phyloP scores from a whole-genome alignment of 192 early-diverging fungal species.

The Mortierella alpina region DNA sequence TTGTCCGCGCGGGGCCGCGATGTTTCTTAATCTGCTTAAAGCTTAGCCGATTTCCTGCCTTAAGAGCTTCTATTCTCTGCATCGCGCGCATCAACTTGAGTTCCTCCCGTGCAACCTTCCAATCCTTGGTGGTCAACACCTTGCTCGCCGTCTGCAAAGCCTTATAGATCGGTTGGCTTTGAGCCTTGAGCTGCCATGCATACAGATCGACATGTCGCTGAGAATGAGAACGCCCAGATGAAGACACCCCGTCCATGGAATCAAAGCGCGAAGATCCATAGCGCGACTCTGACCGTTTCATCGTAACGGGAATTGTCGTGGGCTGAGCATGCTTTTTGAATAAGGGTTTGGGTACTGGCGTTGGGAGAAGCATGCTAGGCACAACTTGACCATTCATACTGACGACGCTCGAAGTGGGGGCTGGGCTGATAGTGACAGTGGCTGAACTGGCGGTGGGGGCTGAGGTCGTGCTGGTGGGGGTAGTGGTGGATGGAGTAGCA shows the following conservation, averaged over 20 bases:
- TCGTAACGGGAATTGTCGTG: conserved; percentile 35
- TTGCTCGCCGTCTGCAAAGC: conserved; percentile 73
- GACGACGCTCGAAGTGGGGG: too few relatives aligned
- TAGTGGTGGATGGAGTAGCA: background rate
- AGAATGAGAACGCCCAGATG: conserved; percentile 1
- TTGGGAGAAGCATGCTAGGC: conserved; percentile 1
- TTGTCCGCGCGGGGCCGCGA: conserved; percentile 61
- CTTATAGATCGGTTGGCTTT: conserved; percentile 66
- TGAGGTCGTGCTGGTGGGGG: background rate
- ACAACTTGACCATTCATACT: too few relatives aligned
- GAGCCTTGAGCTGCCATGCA: conserved; percentile 59
- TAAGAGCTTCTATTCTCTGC: conserved; percentile 75
- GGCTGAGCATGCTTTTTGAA: conserved; percentile 44
- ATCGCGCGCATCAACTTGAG: conserved; percentile 72
- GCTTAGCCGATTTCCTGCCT: conserved; percentile 77
- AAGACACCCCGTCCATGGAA: conserved; percentile 12
- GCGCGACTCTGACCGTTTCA: conserved; percentile 44
- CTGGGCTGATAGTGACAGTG: too few relatives aligned
- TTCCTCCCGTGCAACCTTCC: conserved; percentile 86
- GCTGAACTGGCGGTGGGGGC: background rate
- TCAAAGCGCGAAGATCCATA: conserved; percentile 31
- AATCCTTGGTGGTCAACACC: conserved; percentile 76
- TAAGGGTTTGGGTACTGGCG: conserved; percentile 12
- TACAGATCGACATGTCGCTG: conserved; percentile 40
- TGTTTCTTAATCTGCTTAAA: conserved; percentile 79